Evolutionary conservation across 345 rosid genomes (phyloP), one percentile per base, ranked within the genome.

Genomic region (Citrus reticulata): DNA sequence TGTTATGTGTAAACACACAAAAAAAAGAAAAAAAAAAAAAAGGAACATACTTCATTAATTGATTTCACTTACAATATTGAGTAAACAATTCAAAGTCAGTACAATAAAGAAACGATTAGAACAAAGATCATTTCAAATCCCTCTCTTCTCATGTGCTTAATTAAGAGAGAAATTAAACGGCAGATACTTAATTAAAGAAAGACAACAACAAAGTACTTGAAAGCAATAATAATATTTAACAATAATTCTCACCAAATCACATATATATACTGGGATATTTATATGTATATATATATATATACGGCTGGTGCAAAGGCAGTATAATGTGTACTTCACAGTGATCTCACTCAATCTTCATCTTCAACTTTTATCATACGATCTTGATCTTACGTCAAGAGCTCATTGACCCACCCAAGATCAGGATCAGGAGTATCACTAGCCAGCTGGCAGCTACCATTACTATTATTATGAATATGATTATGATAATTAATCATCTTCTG

Each of bases 401-500:
- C 99, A 78, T 91, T 92, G 27, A 95, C 97, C 99, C 99, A 95
- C 70, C 95, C 96, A 9, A 95, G 85, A 88, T 95, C 97, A 65
- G 89, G 94, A 85, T 88, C 95, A 20, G 84, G 73, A 75, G 75
- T 37, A 77, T 76, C 39, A 51, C 77, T 57, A 51, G 76, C 77
- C 46, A 25, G 40, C 0, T 46, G 51, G 51, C 51, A 46, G 51
- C 51, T 46, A 46, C 51, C 51, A 13, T 13, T 46, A 13, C 51
- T 46, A 46, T 46, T 46, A 46, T 46, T 46, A 13, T 46, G 51
- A 46, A 11, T 46, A 46, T 46, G 51, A 46, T 46, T 46, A 11
- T 46, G 51, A 46, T 46, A 13, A 46, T 11, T 46, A 46, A 13
- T 46, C 51, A 46, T 11, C 51, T 46, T 46, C 5, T 46, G 51